Base-by-base conservation (phyloP, 257 asterid genomes). In the Lantana camara region DNA sequence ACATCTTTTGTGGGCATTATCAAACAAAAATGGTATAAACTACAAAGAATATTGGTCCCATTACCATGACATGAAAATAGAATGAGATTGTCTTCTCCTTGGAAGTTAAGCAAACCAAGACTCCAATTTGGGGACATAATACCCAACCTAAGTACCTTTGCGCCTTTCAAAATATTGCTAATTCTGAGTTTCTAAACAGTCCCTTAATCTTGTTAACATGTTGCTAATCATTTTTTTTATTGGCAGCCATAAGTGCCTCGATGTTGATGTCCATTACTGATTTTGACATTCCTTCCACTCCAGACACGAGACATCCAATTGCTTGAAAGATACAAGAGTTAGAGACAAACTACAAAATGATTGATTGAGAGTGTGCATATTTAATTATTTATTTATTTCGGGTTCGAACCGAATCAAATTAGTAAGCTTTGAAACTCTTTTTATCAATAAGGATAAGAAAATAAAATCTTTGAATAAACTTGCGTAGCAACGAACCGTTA, bases 31-130 rank as follows among this genome's bases (percentile, higher is more conserved):
- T 27, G 2, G 32, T 5, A 27, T 5, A 27, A 27, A 2, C 19
- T 51, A 44, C 69, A 11, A 5, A 23, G 9, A 22, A 52, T n/a
- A n/a, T 30, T 44, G 75, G 70, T 63, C 75, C 64, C 69, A 50
- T 41, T 3, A n/a, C 9, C 24, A 19, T 48, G 13, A 48, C 45
- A 23, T 7, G 24, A 19, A 47, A 47, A 19, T 59, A 34, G 32
- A 29, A 41, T 15, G 23, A 38, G 20, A 72, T 38, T 72, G 73
- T 66, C 77, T 9, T 35, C 63, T 50, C 50, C 50, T 72, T 41
- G 17, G 21, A 59, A 65, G 48, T 45, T 58, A 58, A 56, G 10
- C 61, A 15, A 48, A 29, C 64, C 6, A 56, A 12, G 71, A 16
- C 12, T 41, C 63, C 51, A 47, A 17, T 19, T 20, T 54, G 58